Evolutionary conservation across 495 filamentous ascomycete species (phyloP), one percentile per base, ranked within the genome.

Genomic region (Penicillium parvum): DNA sequence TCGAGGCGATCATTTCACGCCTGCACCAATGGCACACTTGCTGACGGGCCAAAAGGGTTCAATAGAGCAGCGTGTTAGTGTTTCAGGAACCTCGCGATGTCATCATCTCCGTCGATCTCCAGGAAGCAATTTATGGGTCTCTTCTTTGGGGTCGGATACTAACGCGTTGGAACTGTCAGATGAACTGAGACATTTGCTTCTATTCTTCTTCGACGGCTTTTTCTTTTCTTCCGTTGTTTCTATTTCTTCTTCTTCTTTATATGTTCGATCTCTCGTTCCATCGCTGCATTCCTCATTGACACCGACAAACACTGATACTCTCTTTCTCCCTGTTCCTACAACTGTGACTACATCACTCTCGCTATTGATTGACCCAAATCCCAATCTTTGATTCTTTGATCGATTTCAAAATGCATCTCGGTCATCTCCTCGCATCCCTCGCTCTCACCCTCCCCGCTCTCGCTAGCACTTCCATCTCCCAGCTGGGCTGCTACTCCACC

Each of bases 401-500:
- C n/a, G n/a, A n/a, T 14, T 32, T 32, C 39, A 50, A 11, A 3
- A 60, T 60, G 57, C 47, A 43, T 41, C 4, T 37, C 15, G 47
- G 43, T 5, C 23, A 39, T 8, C 12, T 63, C 34, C 36, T 59
- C 26, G 32, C 57, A n/a, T 34, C 59, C 26, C 45, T 60, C 32
- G 57, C 64, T 11, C 61, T 66, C 23, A 30, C 60, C 12, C 28
- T 65, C 18, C 56, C 60, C 7, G 38, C 46, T 0, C 27, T 48
- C 23, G 51, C 43, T 22, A 30, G 40, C 30, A 45, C 43, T 28
- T 25, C 52, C 14, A 17, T 23, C 7, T 33, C 29, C 10, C 30
- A 15, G 4, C 30, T 60, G 19, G 67, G 64, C 36, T 74, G 71
- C 55, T 74, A 63, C 46, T 63, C 47, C 22, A 50, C 47, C 2